A percentile compares a stretch with the other conserved stretches of the same genome.
Conservation (phyloP, 2,329 filamentous ascomycete species). For the Phaeoacremonium minimum region DNA sequence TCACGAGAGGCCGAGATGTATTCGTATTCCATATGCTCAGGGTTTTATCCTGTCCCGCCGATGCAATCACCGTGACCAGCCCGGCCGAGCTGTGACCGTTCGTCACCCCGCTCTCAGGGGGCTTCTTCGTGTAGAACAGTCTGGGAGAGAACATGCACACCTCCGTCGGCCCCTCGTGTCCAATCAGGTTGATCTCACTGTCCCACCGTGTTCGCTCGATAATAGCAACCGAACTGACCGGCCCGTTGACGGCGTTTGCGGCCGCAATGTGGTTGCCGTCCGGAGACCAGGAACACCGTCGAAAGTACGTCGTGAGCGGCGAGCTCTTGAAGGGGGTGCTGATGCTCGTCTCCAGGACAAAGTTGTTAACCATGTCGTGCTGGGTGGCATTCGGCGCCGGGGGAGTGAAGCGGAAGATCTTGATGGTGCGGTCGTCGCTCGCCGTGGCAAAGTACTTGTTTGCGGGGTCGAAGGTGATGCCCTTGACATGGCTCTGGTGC, state of each 20-base stretch:
- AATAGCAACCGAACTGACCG: slow-evolving; percentile 94
- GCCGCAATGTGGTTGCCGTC: slow-evolving; percentile 97
- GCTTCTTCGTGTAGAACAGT: slow-evolving; percentile 73
- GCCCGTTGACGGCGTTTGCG: slow-evolving; percentile 94
- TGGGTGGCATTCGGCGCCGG: slow-evolving; percentile 87
- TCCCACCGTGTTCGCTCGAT: slow-evolving; percentile 91
- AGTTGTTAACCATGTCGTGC: slow-evolving; percentile 96
- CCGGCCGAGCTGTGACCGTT: slow-evolving; percentile 40
- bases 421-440: slow-evolving; percentile 93
- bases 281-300: slow-evolving; percentile 94
- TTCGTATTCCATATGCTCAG: slow-evolving; percentile 98
- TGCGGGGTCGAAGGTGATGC: slow-evolving; percentile 95
- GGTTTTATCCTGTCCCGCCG: slow-evolving; percentile 93
- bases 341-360: slow-evolving; percentile 90
- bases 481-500: slow-evolving; percentile 97
- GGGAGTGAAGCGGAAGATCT: slow-evolving; percentile 91
- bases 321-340: slow-evolving; percentile 82
- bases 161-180: slow-evolving; percentile 94
- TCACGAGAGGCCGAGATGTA: slow-evolving; percentile 83
- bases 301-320: slow-evolving; percentile 93
- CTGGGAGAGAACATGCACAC: slow-evolving; percentile 96
- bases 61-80: slow-evolving; percentile 89
- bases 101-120: slow-evolving; percentile 45
- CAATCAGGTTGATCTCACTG: slow-evolving; percentile 94
- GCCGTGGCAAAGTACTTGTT: slow-evolving; percentile 99